These are phyloP conservation scores for Colletotrichum spinosum DNA, from an alignment of 2,329 filamentous ascomycete species.

Conservation along the genomic window DNA sequence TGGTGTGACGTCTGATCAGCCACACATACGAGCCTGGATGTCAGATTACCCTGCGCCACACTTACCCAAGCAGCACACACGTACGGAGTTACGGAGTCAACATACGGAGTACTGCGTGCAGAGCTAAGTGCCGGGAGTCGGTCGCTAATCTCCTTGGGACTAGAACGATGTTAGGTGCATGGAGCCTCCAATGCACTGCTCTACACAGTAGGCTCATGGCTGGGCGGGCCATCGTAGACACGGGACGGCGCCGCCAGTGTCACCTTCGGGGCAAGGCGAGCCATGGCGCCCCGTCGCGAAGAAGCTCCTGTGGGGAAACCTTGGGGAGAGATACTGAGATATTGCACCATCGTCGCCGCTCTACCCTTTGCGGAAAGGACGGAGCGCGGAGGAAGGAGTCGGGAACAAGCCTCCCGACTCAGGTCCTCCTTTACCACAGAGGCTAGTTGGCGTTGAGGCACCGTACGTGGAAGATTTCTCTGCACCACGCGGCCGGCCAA, in stretches of 20 bases:
- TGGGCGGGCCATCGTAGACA: constrained; percentile 24
- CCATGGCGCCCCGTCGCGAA: constrained; percentile 23
- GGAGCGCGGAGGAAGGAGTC: constrained; percentile 9
- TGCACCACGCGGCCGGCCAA: no score
- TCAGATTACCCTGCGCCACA: constrained; percentile 24
- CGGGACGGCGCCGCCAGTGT: constrained; percentile 32
- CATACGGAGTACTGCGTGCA: neutral
- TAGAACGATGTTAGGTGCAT: constrained; percentile 18
- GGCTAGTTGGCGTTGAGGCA: no score
- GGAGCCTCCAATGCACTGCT: constrained; percentile 12
- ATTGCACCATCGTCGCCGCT: no score
- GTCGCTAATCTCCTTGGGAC: constrained; percentile 22
- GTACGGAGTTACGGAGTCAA: constrained; percentile 5
- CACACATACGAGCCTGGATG: constrained; percentile 8
- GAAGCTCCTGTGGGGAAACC: constrained; percentile 29
- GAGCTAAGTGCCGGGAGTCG: constrained; percentile 23
- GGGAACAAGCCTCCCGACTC: constrained; percentile 23
- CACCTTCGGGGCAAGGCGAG: constrained; percentile 22
- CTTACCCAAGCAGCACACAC: neutral
- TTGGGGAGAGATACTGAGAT: neutral
- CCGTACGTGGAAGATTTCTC: no score
- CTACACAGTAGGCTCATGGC: constrained; percentile 17
- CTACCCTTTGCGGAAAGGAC: neutral
- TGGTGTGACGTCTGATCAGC: constrained; percentile 26
- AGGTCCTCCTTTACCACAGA: constrained; percentile 9